phyloP scores from a whole-genome alignment of 2,329 filamentous ascomycete species.

The Arthroderma uncinatum region DNA sequence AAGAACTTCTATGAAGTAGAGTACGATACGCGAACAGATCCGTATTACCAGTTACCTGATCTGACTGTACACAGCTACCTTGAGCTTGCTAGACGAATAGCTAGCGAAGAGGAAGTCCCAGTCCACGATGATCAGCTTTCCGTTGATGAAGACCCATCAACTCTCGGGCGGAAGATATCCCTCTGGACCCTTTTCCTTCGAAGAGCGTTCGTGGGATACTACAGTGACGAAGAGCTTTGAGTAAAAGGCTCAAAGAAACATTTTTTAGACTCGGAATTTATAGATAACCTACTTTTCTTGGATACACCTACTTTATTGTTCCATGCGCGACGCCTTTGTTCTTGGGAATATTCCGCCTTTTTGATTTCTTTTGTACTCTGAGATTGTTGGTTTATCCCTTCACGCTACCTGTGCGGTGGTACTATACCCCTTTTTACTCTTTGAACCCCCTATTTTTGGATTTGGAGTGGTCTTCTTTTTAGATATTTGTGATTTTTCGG shows the following conservation, averaged over 20 bases:
- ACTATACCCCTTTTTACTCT: neutral
- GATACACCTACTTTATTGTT: neutral
- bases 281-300: neutral
- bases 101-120: slow-evolving; percentile 21
- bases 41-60: slow-evolving; percentile 63
- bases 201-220: slow-evolving; percentile 16
- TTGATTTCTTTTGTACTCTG: neutral
- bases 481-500: neutral
- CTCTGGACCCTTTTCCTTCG: slow-evolving; percentile 15
- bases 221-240: slow-evolving; percentile 6
- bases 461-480: neutral
- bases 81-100: slow-evolving; percentile 68
- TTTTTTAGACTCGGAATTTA: neutral
- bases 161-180: slow-evolving; percentile 3
- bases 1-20: slow-evolving; percentile 59
- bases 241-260: neutral
- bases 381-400: neutral
- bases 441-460: neutral
- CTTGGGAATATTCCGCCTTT: neutral
- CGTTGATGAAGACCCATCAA: neutral
- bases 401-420: neutral
- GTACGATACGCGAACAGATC: slow-evolving; percentile 72
- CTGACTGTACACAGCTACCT: slow-evolving; percentile 75
- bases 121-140: neutral
- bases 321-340: neutral